Evolutionary conservation across 345 rosid genomes (phyloP).

Genomic region (Brassica nigra): DNA sequence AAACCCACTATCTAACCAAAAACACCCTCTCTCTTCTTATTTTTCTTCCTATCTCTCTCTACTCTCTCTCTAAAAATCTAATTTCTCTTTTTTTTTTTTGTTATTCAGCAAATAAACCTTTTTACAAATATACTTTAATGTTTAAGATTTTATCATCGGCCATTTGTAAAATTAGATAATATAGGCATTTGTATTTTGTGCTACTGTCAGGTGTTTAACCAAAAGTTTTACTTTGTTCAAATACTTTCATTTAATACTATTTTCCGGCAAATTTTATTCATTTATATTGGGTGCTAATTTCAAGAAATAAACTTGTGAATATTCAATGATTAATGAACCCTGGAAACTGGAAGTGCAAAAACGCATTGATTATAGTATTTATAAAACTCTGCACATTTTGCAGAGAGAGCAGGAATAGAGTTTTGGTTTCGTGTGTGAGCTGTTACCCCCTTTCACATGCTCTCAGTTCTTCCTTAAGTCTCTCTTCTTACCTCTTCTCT

Average conservation of each 20-base stretch:
- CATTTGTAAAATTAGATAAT: neutral
- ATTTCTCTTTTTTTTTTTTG: too few species aligned
- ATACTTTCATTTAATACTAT: neutral
- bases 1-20: too few species aligned
- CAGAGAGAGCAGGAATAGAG: slow-evolving; percentile 34
- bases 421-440: slow-evolving; percentile 38
- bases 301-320: slow-evolving; percentile 5
- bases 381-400: slow-evolving; percentile 28
- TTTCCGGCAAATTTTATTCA: neutral
- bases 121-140: neutral
- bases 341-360: slow-evolving; percentile 30
- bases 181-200: neutral
- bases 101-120: too few species aligned
- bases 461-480: slow-evolving; percentile 40
- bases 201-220: neutral
- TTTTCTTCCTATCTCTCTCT: too few species aligned
- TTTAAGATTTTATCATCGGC: neutral
- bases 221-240: neutral
- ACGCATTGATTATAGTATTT: slow-evolving; percentile 33
- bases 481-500: slow-evolving; percentile 37
- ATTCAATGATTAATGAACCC: slow-evolving; percentile 30
- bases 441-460: slow-evolving; percentile 48
- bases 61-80: too few species aligned
- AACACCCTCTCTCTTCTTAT: too few species aligned
- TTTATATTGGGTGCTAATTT: neutral